A percentile compares a stretch with the other conserved stretches of the same genome.
Evolutionary conservation across 2,329 filamentous ascomycete genomes (phyloP).

Genomic region (Clarireedia monteithiana): DNA sequence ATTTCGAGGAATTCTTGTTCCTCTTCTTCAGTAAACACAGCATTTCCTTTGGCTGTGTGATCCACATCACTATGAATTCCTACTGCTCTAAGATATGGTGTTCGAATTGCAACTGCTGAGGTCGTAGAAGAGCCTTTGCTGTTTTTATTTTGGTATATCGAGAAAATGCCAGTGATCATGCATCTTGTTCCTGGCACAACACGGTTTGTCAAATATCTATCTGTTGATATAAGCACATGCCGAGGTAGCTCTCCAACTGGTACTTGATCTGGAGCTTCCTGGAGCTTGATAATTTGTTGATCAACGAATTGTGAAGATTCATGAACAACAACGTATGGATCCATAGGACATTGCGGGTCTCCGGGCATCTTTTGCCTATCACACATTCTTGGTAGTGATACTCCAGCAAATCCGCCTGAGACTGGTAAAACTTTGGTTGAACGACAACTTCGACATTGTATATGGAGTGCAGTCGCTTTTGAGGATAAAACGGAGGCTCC

Average conservation of each 20-base stretch:
- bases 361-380: conserved; percentile 54
- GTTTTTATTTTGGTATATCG: conserved; percentile 91
- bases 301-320: conserved; percentile 94
- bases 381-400: conserved; percentile 77
- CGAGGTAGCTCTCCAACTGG: conserved; percentile 92
- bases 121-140: conserved; percentile 66
- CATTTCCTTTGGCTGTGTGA: conserved; percentile 76
- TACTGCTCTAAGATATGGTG: conserved; percentile 87
- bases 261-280: conserved; percentile 95
- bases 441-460: conserved; percentile 83
- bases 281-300: conserved; percentile 95
- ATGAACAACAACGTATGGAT: conserved; percentile 93
- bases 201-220: conserved; percentile 88
- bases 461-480: conserved; percentile 79
- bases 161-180: conserved; percentile 94
- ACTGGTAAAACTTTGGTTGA: conserved; percentile 64
- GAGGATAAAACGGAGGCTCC: conserved; percentile 94
- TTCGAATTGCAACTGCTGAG: conserved; percentile 87
- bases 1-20: conserved; percentile 94
- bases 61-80: conserved; percentile 89
- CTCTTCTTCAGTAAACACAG: conserved; percentile 85
- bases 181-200: conserved; percentile 93
- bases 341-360: conserved; percentile 78
- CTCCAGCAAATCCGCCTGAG: conserved; percentile 77
- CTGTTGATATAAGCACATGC: conserved; percentile 93